Base-by-base conservation (phyloP, 2,329 filamentous ascomycete genomes). In the Clathrospora elynae region DNA sequence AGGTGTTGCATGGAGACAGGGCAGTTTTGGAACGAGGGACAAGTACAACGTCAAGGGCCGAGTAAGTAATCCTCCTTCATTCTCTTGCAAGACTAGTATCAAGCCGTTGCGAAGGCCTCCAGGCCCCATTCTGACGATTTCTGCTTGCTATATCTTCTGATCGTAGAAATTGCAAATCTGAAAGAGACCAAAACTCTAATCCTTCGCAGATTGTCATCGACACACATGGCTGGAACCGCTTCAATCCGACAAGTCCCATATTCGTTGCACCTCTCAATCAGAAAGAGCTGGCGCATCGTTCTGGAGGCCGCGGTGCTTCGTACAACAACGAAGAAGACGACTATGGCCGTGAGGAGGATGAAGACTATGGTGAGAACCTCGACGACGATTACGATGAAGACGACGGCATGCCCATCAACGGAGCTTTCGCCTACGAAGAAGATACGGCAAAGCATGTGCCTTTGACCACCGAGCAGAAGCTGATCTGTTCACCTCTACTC, bases 201-300 rank as follows among this genome's bases (percentile, higher is more conserved):
- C 33, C 10, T 3, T 17, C 10, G 11, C 34, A 77, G 13, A 73
- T 81, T 17, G 72, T 81, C 28, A 75, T 81, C 31, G 78, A 81
- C 46, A 72, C 73, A 0, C 72, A 77, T 22, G 77, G 76, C 24
- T 80, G 40, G 81, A 82, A 70, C 26, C 63, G 61, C 2, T 79
- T 78, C 61, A 72, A 77, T 24, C 73, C 76, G 0, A 66, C 72
- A 44, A 50, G 62, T 13, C 55, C 66, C 7, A 55, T 74, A 55
- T 75, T 64, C 40, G 65, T 72, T 8, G 58, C 61, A 2, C 66
- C 71, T 3, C 49, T 75, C 26, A 53, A 51, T 6, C 63, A 65
- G 26, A 70, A 67, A 19, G 60, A 67, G 3, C 46, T 40, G 5
- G 36, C 22, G 3, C 14, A 9, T 25, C 20, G 19, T 6, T 29